Evolutionary conservation across 73 alveolate genomes (phyloP).

Genomic region (Stentor roeselii): DNA sequence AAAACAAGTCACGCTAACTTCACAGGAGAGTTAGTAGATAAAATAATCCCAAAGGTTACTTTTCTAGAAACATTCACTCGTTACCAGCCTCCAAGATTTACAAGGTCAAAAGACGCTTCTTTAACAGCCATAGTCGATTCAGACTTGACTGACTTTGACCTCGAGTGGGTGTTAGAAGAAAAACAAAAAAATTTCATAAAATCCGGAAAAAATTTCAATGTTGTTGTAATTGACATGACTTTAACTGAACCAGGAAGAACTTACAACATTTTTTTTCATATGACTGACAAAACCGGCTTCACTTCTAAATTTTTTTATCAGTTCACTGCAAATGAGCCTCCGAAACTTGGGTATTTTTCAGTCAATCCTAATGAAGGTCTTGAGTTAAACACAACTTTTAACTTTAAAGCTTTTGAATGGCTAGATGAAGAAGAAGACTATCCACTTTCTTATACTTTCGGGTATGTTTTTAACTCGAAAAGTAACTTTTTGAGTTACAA

Average conservation of each 20-base stretch:
- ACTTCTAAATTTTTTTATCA: too few relatives aligned
- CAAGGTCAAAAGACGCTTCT: too few relatives aligned
- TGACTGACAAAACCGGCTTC: background rate
- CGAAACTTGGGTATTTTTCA: background rate
- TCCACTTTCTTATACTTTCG: background rate
- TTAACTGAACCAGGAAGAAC: background rate
- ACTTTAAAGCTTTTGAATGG: background rate
- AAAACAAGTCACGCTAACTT: too few relatives aligned
- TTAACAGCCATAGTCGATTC: too few relatives aligned
- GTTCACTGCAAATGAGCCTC: background rate
- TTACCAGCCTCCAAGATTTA: too few relatives aligned
- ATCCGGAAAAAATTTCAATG: background rate
- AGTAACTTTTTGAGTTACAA: background rate
- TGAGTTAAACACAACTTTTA: background rate
- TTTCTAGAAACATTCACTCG: too few relatives aligned
- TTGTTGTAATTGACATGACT: background rate
- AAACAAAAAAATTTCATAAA: too few relatives aligned
- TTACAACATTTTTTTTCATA: too few relatives aligned
- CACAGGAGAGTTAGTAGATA: too few relatives aligned
- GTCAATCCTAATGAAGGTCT: background rate
- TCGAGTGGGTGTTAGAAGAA: too few relatives aligned
- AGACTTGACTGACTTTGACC: too few relatives aligned
- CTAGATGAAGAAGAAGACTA: background rate
- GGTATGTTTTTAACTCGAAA: background rate
- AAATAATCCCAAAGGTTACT: too few relatives aligned